Conservation (phyloP, 2,329 filamentous ascomycete species). For the Saccharata proteae region DNA sequence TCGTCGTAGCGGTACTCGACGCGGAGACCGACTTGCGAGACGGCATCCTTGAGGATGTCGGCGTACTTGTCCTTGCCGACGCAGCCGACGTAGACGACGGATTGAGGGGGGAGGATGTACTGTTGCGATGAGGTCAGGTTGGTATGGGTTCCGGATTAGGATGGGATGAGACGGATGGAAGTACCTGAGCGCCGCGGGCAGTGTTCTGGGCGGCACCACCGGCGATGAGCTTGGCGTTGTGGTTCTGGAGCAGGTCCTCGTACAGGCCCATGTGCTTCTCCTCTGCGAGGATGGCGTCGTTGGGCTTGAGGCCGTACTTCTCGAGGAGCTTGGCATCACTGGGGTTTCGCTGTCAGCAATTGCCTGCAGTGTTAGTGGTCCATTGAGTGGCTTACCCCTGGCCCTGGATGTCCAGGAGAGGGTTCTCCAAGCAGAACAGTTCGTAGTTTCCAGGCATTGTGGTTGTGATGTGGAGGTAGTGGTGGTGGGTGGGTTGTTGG, state of each 20-base stretch:
- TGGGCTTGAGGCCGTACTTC: conserved; percentile 88
- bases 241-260: conserved; percentile 87
- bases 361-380: not conserved
- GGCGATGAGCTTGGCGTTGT: conserved; percentile 85
- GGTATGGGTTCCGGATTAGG: conserved; percentile 6
- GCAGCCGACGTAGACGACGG: conserved; percentile 85
- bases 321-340: conserved; percentile 75
- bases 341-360: conserved; percentile 15
- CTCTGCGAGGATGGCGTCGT: conserved; percentile 95
- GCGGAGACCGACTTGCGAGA: conserved; percentile 75
- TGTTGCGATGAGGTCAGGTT: conserved; percentile 25
- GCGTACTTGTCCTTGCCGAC: conserved; percentile 95
- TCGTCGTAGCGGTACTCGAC: conserved; percentile 92
- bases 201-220: conserved; percentile 97
- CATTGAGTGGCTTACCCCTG: conserved; percentile 39
- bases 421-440: conserved; percentile 92
- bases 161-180: conserved; percentile 6
- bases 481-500: too few relatives aligned
- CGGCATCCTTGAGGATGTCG: conserved; percentile 74
- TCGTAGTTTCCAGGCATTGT: conserved; percentile 78
- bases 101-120: conserved; percentile 86
- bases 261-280: conserved; percentile 81
- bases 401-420: conserved; percentile 94
- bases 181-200: conserved; percentile 74
- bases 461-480: too few relatives aligned